phyloP scores from a whole-genome alignment of 2,329 filamentous ascomycete species.

The Meredithiella fracta region DNA sequence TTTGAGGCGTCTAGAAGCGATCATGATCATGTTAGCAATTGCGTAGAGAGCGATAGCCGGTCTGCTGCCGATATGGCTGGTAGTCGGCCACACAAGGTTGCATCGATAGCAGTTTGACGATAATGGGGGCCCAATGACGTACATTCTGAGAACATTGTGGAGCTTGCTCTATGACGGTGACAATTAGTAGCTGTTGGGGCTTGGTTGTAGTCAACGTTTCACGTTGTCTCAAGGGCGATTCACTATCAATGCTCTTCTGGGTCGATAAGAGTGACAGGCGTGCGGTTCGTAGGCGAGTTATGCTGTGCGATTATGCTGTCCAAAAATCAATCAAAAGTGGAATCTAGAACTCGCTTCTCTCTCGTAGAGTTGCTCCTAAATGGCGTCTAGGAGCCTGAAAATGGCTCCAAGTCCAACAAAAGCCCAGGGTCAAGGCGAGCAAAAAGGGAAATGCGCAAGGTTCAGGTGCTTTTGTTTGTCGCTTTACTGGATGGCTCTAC shows the following conservation, averaged over 20 bases:
- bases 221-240: background rate
- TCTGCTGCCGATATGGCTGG: no score
- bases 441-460: background rate
- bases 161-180: conserved; percentile 16
- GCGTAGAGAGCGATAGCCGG: background rate
- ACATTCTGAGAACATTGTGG: conserved; percentile 59
- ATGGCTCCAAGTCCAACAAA: background rate
- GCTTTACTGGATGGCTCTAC: no score
- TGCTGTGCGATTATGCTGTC: background rate
- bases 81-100: background rate
- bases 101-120: background rate
- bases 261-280: background rate
- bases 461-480: no score
- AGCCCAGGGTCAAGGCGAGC: background rate
- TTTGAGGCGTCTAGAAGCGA: conserved; percentile 65
- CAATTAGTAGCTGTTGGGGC: conserved; percentile 3
- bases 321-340: background rate
- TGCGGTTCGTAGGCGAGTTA: background rate
- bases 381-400: background rate
- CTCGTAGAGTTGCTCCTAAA: background rate
- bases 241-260: background rate
- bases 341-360: background rate
- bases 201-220: background rate
- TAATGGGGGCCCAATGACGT: conserved; percentile 25
- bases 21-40: background rate